Evolutionary conservation across 176 grass and related monocot species (phyloP).

Genomic region (Metroxylon sagu): DNA sequence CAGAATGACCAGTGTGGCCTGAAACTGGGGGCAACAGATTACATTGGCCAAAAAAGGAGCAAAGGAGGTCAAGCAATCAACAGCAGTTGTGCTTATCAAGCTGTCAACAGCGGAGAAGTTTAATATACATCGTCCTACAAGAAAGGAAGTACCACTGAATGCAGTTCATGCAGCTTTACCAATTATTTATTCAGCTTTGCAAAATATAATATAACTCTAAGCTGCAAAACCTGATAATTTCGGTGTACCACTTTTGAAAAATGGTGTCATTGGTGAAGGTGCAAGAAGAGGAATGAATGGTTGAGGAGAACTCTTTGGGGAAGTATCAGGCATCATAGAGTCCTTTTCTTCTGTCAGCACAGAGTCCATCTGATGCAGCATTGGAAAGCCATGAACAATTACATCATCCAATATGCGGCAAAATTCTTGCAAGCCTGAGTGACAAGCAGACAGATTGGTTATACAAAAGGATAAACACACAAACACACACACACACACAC

Average conservation of each 20-base stretch:
- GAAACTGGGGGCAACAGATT: slow-evolving; percentile 90
- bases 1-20: slow-evolving; percentile 74
- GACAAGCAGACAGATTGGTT: not conserved
- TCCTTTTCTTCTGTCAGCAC: slow-evolving; percentile 23
- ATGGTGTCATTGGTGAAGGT: slow-evolving; percentile 65
- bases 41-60: slow-evolving; percentile 90
- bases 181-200: not conserved
- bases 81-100: slow-evolving; percentile 64
- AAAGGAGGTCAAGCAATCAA: slow-evolving; percentile 70
- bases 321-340: slow-evolving; percentile 42
- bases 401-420: slow-evolving; percentile 17
- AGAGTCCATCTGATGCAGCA: slow-evolving; percentile 23
- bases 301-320: slow-evolving; percentile 57
- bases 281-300: slow-evolving; percentile 65
- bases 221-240: slow-evolving; percentile 63
- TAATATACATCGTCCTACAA: slow-evolving; percentile 59
- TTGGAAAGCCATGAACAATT: slow-evolving; percentile 30
- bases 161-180: not conserved
- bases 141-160: not conserved
- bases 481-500: no score
- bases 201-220: not conserved
- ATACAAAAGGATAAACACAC: no score
- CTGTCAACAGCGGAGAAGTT: slow-evolving; percentile 62
- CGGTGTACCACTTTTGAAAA: slow-evolving; percentile 76
- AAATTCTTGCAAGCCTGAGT: slow-evolving; percentile 41